These are phyloP conservation scores for Mytilinidion resinicola DNA, from an alignment of 495 filamentous ascomycete species.

Conservation along the genomic window DNA sequence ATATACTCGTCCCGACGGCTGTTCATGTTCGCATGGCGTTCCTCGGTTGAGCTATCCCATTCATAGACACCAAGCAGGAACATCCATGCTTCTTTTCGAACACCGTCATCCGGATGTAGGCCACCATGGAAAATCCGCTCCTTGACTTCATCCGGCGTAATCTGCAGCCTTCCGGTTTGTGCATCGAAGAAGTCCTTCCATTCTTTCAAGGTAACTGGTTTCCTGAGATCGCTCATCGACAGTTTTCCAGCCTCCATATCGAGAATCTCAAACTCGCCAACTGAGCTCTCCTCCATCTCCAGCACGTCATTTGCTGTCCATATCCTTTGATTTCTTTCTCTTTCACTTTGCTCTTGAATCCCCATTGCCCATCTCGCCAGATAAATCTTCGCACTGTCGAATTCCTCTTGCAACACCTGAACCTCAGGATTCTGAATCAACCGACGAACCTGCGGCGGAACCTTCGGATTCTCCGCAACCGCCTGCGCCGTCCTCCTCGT, in stretches of 20 bases:
- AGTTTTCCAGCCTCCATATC: constrained; percentile 69
- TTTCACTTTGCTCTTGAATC: constrained; percentile 91
- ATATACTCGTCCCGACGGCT: constrained; percentile 91
- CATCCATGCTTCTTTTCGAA: constrained; percentile 93
- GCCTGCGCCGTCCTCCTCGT: constrained; percentile 87
- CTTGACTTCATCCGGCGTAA: constrained; percentile 88
- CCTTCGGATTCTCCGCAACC: constrained; percentile 76
- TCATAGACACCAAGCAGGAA: constrained; percentile 87
- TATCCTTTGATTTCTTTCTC: constrained; percentile 73
- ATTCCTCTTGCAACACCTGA: constrained; percentile 90
- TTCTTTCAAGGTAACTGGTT: constrained; percentile 70
- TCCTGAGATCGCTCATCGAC: constrained; percentile 65
- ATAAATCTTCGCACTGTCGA: constrained; percentile 91
- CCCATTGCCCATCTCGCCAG: constrained; percentile 97
- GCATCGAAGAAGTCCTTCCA: constrained; percentile 83
- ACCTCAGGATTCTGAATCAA: constrained; percentile 90
- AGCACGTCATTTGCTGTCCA: constrained; percentile 91
- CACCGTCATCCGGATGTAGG: constrained; percentile 79
- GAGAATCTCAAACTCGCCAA: constrained; percentile 92
- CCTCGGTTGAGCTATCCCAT: constrained; percentile 79
- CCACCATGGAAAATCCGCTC: constrained; percentile 95
- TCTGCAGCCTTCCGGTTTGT: constrained; percentile 60
- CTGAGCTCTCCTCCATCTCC: constrained; percentile 86
- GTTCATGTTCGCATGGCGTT: constrained; percentile 71
- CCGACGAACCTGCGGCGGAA: constrained; percentile 80